These are phyloP conservation scores for Rhizophagus sp. DNA, from an alignment of 192 early-diverging fungal species.

Conservation along the genomic window DNA sequence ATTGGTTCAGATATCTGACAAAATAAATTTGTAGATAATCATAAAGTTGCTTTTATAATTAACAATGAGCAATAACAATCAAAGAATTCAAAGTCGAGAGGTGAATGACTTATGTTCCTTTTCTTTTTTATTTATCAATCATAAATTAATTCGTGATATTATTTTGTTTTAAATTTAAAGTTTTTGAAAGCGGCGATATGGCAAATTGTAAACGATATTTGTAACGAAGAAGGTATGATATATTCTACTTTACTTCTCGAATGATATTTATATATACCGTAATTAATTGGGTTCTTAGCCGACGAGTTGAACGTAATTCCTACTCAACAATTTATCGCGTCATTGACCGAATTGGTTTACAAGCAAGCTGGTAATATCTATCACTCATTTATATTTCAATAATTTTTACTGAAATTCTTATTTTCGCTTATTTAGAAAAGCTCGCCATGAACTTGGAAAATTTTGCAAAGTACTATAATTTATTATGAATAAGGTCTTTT, in stretches of 20 bases:
- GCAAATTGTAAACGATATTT: constrained; percentile 8
- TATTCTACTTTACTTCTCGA: neutral
- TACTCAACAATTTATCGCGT: neutral
- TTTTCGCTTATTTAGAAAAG: neutral
- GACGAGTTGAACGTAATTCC: constrained; percentile 4
- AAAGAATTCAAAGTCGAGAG: neutral
- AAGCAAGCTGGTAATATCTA: constrained; percentile 1
- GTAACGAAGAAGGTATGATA: constrained; percentile 3
- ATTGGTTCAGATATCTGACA: neutral
- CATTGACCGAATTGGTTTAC: neutral
- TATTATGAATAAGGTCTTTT: neutral
- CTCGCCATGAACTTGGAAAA: neutral
- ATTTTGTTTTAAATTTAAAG: neutral
- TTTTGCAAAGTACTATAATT: neutral
- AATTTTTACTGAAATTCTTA: neutral
- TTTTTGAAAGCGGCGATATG: neutral
- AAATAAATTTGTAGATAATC: neutral
- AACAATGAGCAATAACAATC: neutral
- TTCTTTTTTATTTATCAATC: neutral
- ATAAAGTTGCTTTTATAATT: no score
- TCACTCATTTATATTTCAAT: neutral
- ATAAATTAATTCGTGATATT: neutral
- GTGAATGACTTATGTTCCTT: neutral
- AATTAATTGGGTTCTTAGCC: neutral
- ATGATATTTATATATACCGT: neutral